Evolutionary conservation across 306 rosid species (phyloP), one percentile per base, ranked within the genome.

Genomic region (Clitoria ternatea): DNA sequence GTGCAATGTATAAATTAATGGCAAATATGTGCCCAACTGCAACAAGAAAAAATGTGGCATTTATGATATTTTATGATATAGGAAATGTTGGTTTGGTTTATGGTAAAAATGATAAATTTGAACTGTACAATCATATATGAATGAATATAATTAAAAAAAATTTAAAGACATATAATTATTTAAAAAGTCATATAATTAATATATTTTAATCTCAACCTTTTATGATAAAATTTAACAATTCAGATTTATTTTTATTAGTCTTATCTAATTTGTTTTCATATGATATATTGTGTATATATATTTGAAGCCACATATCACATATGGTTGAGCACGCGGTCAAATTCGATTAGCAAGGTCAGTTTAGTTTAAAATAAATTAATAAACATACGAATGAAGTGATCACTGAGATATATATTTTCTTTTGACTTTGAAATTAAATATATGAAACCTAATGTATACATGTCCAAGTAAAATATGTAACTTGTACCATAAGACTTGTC

Each of bases 401-500:
- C 48, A n/a, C 20, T 4, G 22, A 10, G 7, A n/a, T 14, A 75
- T 42, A 56, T n/a, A 19, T 55, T 14, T 56, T 14, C 40, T 24
- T 6, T 76, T 57, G 69, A 57, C 35, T 61, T 56, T 56, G 69
- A 76, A 61, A 56, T 56, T 57, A 76, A 57, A 45, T 33, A 45
- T 33, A 76, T 45, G 45, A 47, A 47, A 45, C 32, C 43, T 27
- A 63, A n/a, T 45, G 9, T 11, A 35, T 9, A 12, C 12, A 47
- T 19, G 56, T 60, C 75, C 64, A 48, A 18, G 53, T 48, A 35
- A 57, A 67, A 10, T 15, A 35, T 24, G 45, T 48, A 43, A 67
- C 76, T 69, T 77, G 76, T 49, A 48, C 71, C 71, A 39, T 20
- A 77, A 77, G 76, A 15, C 64, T 20, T 36, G 14, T 45, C n/a